A percentile compares a stretch with the other conserved stretches of the same genome.
phyloP scores from a whole-genome alignment of 2,329 filamentous ascomycete species.

The Pseudocercospora fijiensis region DNA sequence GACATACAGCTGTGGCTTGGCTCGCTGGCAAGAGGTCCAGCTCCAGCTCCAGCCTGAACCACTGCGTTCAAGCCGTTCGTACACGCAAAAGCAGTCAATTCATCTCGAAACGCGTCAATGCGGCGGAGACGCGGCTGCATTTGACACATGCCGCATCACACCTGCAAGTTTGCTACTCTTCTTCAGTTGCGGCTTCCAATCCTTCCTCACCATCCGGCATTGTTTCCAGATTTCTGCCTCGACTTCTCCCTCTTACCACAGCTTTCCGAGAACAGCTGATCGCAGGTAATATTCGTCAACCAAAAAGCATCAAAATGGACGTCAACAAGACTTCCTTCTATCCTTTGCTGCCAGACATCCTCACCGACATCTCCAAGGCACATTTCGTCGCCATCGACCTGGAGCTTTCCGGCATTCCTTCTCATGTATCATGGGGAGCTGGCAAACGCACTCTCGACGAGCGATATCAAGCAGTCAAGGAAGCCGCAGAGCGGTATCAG shows the following conservation, averaged over 20 bases:
- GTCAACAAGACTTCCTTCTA: slow-evolving; percentile 53
- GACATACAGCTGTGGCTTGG: background rate
- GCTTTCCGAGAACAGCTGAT: slow-evolving; percentile 15
- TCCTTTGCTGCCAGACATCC: slow-evolving; percentile 54
- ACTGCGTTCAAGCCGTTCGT: background rate
- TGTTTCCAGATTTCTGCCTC: slow-evolving; percentile 21
- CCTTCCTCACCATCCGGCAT: slow-evolving; percentile 17
- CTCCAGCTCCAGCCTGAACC: background rate
- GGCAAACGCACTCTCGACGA: slow-evolving; percentile 57
- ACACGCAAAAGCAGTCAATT: slow-evolving; percentile 13
- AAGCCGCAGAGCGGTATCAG: slow-evolving; percentile 61
- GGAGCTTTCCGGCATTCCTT: slow-evolving; percentile 64
- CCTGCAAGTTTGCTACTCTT: slow-evolving; percentile 26
- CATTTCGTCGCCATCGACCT: slow-evolving; percentile 65
- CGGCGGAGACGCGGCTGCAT: slow-evolving; percentile 3
- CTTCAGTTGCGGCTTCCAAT: slow-evolving; percentile 23
- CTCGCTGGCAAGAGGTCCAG: background rate
- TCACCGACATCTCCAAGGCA: slow-evolving; percentile 58
- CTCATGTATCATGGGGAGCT: slow-evolving; percentile 39
- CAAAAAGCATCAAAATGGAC: slow-evolving; percentile 52
- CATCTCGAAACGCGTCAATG: slow-evolving; percentile 8
- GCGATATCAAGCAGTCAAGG: slow-evolving; percentile 60
- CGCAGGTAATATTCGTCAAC: slow-evolving; percentile 15
- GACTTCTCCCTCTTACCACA: slow-evolving; percentile 24
- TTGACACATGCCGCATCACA: slow-evolving; percentile 14